Percentiles rank a stretch among this genome's conserved stretches.
Conservation (phyloP, 495 filamentous ascomycete species). For the Neurospora hispaniola region DNA sequence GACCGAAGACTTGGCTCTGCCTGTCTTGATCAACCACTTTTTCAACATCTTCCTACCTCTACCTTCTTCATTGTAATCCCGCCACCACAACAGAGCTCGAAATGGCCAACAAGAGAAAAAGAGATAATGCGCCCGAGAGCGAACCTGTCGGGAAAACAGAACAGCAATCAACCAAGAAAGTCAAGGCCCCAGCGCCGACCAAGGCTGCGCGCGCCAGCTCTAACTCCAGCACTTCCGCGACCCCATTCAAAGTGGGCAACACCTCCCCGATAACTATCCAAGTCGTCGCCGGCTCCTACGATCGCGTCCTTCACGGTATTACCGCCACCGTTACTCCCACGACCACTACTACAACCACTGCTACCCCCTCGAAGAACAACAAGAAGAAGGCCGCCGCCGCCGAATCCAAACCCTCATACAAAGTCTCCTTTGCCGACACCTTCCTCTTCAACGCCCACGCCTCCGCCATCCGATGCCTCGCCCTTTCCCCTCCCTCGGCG, state of each 20-base stretch:
- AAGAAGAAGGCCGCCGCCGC: constrained; percentile 4
- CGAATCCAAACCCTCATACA: constrained; percentile 3
- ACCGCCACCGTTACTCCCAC: constrained; percentile 53
- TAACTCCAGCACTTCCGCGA: constrained; percentile 1
- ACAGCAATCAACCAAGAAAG: constrained; percentile 25
- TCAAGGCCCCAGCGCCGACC: constrained; percentile 18
- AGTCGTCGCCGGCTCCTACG: constrained; percentile 89
- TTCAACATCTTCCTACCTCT: background rate
- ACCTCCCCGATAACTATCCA: constrained; percentile 52
- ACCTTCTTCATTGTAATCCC: background rate
- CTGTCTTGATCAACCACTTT: background rate
- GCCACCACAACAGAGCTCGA: constrained; percentile 7
- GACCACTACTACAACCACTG: constrained; percentile 1
- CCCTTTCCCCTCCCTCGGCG: constrained; percentile 68
- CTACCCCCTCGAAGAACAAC: constrained; percentile 1
- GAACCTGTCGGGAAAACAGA: constrained; percentile 8
- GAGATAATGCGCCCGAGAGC: constrained; percentile 31
- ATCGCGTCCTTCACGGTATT: constrained; percentile 85
- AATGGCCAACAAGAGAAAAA: constrained; percentile 69
- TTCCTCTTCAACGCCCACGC: constrained; percentile 94
- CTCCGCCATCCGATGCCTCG: constrained; percentile 81
- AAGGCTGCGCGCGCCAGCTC: background rate
- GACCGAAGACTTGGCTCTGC: background rate
- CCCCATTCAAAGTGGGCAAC: constrained; percentile 18
- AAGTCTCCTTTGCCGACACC: constrained; percentile 71